phyloP scores from a whole-genome alignment of 164 flowering plant species.

The Aristolochia contorta region DNA sequence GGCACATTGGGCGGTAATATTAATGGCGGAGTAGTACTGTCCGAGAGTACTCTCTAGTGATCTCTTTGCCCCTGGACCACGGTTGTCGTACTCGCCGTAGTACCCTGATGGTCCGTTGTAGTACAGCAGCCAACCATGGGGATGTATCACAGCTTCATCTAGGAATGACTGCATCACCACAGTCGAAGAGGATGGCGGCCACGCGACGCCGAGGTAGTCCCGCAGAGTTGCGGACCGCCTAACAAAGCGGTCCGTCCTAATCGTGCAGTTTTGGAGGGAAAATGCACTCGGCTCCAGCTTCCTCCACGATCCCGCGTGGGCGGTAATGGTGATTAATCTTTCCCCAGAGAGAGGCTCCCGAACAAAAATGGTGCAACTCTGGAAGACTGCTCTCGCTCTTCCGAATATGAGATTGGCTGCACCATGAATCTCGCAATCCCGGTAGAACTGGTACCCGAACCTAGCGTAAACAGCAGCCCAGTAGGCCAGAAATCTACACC shows the following conservation, averaged over 20 bases:
- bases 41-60: background rate
- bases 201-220: background rate
- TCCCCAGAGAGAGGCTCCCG: background rate
- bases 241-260: background rate
- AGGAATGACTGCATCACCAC: background rate
- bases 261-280: background rate
- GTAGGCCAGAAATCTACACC: background rate
- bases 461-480: background rate
- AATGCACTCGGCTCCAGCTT: background rate
- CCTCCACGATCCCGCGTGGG: background rate
- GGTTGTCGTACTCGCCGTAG: background rate
- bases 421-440: background rate
- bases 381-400: background rate
- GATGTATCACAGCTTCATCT: background rate
- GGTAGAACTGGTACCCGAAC: background rate
- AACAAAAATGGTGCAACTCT: background rate
- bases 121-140: background rate
- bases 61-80: background rate
- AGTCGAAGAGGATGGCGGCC: background rate
- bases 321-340: background rate
- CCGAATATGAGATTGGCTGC: background rate
- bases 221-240: background rate
- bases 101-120: background rate
- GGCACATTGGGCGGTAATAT: background rate
- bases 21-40: too few species aligned